phyloP scores from a whole-genome alignment of 345 rosid species.

The Dovyalis caffra region DNA sequence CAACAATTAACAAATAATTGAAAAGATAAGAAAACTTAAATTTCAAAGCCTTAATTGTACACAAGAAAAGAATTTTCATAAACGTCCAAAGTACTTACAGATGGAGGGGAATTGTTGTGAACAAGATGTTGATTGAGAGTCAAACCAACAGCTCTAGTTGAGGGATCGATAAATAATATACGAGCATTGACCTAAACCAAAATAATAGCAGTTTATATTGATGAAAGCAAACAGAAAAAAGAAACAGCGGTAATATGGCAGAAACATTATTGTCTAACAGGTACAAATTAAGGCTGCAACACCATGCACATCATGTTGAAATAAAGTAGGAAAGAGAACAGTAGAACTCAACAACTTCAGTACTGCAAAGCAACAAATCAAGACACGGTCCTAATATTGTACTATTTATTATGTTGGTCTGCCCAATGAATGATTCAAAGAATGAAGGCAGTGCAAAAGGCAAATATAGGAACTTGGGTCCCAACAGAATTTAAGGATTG shows the following conservation, averaged over 20 bases:
- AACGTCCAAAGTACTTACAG: too few species aligned
- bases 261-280: neutral
- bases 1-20: neutral
- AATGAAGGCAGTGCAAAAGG: neutral
- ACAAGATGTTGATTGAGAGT: slow-evolving; percentile 84
- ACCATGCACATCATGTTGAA: neutral
- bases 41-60: neutral
- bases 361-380: neutral
- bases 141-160: slow-evolving; percentile 92
- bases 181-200: slow-evolving; percentile 80
- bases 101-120: slow-evolving; percentile 69
- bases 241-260: neutral
- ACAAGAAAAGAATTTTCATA: too few species aligned
- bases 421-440: neutral
- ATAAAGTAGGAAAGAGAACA: neutral
- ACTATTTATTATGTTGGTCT: neutral
- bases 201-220: slow-evolving; percentile 3
- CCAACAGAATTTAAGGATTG: too few species aligned
- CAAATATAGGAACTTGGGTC: too few species aligned
- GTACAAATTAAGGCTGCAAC: neutral
- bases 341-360: neutral
- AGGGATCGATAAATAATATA: slow-evolving; percentile 84
- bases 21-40: slow-evolving; percentile 8
- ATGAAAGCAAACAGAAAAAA: neutral
- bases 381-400: neutral